These are phyloP conservation scores for Acacia confusa DNA, from an alignment of 306 rosid species.

Conservation along the genomic window DNA sequence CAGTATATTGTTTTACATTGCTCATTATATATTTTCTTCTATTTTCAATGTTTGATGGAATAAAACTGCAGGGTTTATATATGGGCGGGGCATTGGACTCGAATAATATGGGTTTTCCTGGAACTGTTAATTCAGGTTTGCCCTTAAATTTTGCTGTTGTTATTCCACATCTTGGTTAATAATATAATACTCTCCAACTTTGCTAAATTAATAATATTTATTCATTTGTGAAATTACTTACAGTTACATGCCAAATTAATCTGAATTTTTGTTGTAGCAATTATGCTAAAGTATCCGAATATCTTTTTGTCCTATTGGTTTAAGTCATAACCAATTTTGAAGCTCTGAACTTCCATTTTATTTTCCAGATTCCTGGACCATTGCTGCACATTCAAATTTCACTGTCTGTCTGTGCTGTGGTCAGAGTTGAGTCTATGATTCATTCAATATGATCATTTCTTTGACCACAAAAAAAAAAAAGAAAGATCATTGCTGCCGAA, in stretches of 20 bases:
- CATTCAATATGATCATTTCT: conserved; percentile 17
- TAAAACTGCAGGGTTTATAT: conserved; percentile 69
- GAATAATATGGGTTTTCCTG: conserved; percentile 60
- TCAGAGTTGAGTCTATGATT: not conserved
- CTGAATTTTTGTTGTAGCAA: conserved; percentile 6
- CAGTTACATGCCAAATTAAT: not conserved
- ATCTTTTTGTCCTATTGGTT: not conserved
- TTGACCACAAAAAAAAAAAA: too few species aligned
- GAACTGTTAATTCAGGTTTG: conserved; percentile 78
- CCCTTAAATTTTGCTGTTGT: not conserved
- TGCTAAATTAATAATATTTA: not conserved
- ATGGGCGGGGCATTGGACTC: conserved; percentile 65
- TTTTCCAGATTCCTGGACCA: conserved; percentile 7
- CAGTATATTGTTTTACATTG: conserved; percentile 6
- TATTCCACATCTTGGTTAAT: conserved; percentile 15
- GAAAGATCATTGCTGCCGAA: conserved; percentile 6
- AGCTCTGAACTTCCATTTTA: not conserved
- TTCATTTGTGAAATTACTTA: not conserved
- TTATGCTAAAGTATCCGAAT: not conserved
- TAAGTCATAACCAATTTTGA: not conserved
- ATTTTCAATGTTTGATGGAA: conserved; percentile 24
- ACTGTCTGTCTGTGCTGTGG: not conserved
- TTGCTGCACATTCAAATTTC: not conserved
- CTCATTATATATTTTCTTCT: not conserved
- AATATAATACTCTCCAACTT: not conserved